Evolutionary conservation across 2,329 filamentous ascomycete species (phyloP).

Genomic region (Chaetomium sp.): DNA sequence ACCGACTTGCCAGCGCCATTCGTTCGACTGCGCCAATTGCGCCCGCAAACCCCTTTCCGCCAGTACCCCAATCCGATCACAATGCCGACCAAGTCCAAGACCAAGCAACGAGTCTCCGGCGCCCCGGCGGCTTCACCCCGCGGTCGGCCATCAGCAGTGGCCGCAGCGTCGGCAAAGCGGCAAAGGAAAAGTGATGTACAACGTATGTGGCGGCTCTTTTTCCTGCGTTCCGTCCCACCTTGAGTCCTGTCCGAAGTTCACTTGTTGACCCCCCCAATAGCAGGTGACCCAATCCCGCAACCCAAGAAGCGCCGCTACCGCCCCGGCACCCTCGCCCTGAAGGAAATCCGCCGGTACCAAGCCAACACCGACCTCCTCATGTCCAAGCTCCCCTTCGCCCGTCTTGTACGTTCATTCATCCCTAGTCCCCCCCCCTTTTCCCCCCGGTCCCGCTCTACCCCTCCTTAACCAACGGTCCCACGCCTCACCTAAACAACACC

Average conservation of each 20-base stretch:
- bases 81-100: constrained; percentile 19
- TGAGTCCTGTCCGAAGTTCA: not conserved
- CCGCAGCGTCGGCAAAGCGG: constrained; percentile 11
- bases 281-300: constrained; percentile 65
- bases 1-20: no score
- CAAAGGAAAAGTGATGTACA: constrained; percentile 31
- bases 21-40: not conserved
- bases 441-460: not conserved
- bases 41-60: not conserved
- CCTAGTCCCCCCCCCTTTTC: not conserved
- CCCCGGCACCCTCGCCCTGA: constrained; percentile 78
- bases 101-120: constrained; percentile 4
- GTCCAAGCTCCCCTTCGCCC: constrained; percentile 71
- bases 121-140: not conserved
- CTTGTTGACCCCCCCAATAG: constrained; percentile 33
- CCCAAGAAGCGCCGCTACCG: constrained; percentile 58
- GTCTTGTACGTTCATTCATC: constrained; percentile 46
- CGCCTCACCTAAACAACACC: not conserved
- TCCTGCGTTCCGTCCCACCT: not conserved
- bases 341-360: constrained; percentile 89
- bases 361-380: constrained; percentile 82
- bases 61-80: not conserved
- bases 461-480: not conserved
- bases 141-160: constrained; percentile 10
- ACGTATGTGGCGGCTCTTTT: constrained; percentile 27